Evolutionary conservation across 148 eudicot genomes (phyloP).

Genomic region (Arbutus unedo): DNA sequence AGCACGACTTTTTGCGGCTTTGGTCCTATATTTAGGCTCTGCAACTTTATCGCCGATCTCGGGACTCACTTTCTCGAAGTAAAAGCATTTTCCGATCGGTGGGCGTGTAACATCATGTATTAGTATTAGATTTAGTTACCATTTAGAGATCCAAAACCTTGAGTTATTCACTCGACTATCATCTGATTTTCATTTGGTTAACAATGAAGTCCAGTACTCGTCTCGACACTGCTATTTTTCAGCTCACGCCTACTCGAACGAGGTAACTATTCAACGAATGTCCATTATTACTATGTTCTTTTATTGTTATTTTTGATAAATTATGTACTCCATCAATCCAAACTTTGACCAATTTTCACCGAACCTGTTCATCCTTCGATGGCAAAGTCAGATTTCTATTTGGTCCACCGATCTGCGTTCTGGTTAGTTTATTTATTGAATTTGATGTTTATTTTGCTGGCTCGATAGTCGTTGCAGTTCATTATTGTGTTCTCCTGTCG

Average conservation of each 20-base stretch:
- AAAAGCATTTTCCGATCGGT: not conserved
- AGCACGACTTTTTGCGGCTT: not conserved
- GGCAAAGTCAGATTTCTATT: not conserved
- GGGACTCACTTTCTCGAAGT: not conserved
- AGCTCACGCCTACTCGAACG: conserved; percentile 98
- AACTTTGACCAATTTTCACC: not conserved
- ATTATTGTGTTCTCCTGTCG: not conserved
- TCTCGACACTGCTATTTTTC: conserved; percentile 73
- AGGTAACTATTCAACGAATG: conserved; percentile 37
- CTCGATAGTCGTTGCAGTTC: not conserved
- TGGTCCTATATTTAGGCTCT: not conserved
- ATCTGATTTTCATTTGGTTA: not conserved
- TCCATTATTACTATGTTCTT: too few species aligned
- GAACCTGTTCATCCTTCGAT: not conserved
- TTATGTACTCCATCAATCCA: not conserved
- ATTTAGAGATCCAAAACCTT: conserved; percentile 8
- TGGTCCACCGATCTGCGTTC: conserved; percentile 10
- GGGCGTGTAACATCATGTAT: not conserved
- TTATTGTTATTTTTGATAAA: not conserved
- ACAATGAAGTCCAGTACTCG: conserved; percentile 66
- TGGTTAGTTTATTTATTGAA: not conserved
- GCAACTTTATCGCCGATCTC: not conserved
- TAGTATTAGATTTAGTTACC: not conserved
- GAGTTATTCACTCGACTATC: not conserved
- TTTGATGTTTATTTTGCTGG: not conserved